Conservation (phyloP, 306 rosid genomes). For the Cicer yamashitae region DNA sequence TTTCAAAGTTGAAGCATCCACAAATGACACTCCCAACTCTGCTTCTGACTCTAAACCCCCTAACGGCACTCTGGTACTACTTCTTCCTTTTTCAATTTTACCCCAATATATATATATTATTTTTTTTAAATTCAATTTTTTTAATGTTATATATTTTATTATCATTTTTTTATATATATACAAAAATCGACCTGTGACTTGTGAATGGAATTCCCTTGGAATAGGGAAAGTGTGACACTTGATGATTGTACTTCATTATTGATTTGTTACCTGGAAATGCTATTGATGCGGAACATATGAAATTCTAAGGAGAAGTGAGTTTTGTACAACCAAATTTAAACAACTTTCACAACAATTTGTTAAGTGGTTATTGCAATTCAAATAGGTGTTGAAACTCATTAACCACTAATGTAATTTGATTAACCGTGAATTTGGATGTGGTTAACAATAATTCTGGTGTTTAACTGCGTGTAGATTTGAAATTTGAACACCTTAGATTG, state of each 20-base stretch:
- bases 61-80: slow-evolving; percentile 57
- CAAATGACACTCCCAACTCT: slow-evolving; percentile 46
- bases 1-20: slow-evolving; percentile 49
- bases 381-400: too few relatives aligned
- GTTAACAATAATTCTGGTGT: too few relatives aligned
- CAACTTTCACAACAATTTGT: too few relatives aligned
- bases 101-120: neutral
- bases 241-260: slow-evolving; percentile 8
- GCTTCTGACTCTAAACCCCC: slow-evolving; percentile 50
- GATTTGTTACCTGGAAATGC: neutral
- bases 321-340: too few relatives aligned
- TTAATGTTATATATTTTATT: neutral
- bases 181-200: neutral
- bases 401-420: too few relatives aligned
- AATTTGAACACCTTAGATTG: too few relatives aligned
- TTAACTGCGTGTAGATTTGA: too few relatives aligned
- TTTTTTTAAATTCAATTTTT: neutral
- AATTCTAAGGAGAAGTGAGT: neutral
- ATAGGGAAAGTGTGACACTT: neutral
- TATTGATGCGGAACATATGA: neutral
- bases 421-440: too few relatives aligned
- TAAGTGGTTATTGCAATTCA: too few relatives aligned
- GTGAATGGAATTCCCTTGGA: slow-evolving; percentile 3
- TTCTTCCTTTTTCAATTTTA: neutral
- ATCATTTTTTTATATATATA: neutral